Percentiles rank a stretch among this genome's conserved stretches.
Evolutionary conservation across 805 yeast genomes (phyloP).

Genomic region (Spathaspora girioi): DNA sequence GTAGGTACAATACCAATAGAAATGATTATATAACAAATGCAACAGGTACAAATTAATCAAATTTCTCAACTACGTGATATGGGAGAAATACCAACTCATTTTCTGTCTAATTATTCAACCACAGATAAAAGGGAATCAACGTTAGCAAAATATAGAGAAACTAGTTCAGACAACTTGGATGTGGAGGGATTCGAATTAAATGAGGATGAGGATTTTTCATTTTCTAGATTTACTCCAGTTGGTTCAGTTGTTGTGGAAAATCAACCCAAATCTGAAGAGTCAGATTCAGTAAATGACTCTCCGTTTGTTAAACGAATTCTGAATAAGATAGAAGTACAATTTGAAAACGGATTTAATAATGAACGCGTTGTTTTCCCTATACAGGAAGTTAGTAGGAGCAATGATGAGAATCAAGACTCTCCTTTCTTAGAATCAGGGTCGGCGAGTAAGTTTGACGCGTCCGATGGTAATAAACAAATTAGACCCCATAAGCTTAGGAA

Average conservation of each 20-base stretch:
- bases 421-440: slow-evolving; percentile 4
- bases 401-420: slow-evolving; percentile 5
- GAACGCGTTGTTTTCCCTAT: background rate
- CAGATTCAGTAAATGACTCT: slow-evolving; percentile 12
- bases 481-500: background rate
- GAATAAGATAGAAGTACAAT: slow-evolving; percentile 12
- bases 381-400: background rate
- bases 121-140: slow-evolving; percentile 10
- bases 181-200: slow-evolving; percentile 22
- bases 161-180: slow-evolving; percentile 15
- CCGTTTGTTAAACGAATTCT: slow-evolving; percentile 31
- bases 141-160: slow-evolving; percentile 29
- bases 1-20: background rate
- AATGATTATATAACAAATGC: background rate
- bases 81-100: slow-evolving; percentile 2
- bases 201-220: slow-evolving; percentile 22
- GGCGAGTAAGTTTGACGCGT: background rate
- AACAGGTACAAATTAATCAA: slow-evolving; percentile 1
- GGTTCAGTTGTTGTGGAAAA: slow-evolving; percentile 13
- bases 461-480: background rate
- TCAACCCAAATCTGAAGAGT: slow-evolving; percentile 2
- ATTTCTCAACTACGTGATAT: slow-evolving; percentile 2
- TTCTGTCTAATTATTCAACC: background rate
- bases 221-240: slow-evolving; percentile 33
- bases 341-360: slow-evolving; percentile 5